These are phyloP conservation scores for Apiospora kogelbergensis DNA, from an alignment of 2,329 filamentous ascomycete genomes.

Conservation along the genomic window DNA sequence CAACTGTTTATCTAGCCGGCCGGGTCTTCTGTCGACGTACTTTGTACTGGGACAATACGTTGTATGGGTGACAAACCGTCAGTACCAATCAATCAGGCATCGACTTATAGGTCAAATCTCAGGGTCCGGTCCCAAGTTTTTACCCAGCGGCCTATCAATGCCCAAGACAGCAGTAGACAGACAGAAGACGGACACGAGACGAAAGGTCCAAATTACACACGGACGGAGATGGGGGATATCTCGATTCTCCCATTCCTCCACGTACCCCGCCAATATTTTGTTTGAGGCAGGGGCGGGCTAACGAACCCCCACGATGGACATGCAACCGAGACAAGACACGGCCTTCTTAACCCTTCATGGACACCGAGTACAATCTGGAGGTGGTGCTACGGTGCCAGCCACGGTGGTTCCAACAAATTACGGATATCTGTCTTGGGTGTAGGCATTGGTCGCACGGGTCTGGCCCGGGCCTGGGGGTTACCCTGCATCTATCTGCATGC, in stretches of 20 bases:
- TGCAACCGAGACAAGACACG: neutral
- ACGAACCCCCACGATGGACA: neutral
- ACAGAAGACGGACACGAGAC: neutral
- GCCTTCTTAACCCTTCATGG: conserved; percentile 2
- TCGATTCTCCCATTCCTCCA: neutral
- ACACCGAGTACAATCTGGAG: neutral
- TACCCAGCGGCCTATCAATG: neutral
- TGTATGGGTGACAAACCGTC: no score
- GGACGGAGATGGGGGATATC: neutral
- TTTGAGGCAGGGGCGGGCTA: neutral
- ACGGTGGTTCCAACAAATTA: neutral
- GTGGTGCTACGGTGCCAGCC: neutral
- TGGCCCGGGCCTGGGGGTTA: neutral
- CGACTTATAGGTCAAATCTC: neutral
- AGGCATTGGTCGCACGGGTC: neutral
- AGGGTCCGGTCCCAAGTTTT: neutral
- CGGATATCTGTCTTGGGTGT: neutral
- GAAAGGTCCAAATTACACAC: neutral
- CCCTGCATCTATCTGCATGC: neutral
- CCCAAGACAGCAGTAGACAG: neutral
- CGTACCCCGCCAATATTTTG: neutral
- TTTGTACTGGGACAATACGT: no score
- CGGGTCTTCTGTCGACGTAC: no score
- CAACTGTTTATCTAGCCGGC: no score
- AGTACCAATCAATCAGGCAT: no score